Conservation (phyloP, 805 yeast species). For the Candida vartiovaarae region DNA sequence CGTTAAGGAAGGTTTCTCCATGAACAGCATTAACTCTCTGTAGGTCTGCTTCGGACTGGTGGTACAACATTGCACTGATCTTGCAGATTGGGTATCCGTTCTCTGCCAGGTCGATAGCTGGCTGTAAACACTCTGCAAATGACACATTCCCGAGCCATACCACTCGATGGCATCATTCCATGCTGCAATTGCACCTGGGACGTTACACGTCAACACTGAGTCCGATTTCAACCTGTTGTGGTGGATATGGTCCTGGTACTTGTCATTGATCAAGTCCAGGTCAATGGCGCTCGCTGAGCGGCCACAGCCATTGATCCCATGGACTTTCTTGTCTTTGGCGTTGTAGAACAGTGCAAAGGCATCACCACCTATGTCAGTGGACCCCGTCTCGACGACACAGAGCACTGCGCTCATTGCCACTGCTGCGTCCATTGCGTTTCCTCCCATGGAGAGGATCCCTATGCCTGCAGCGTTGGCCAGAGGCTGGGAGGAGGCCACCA, state of each 20-base stretch:
- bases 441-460: constrained; percentile 58
- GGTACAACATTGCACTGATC: constrained; percentile 49
- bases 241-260: constrained; percentile 34
- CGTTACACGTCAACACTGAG: constrained; percentile 57
- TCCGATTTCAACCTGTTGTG: constrained; percentile 42
- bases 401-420: constrained; percentile 53
- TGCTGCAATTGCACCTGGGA: constrained; percentile 77
- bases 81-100: constrained; percentile 60
- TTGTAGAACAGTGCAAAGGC: constrained; percentile 59
- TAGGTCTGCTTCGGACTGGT: constrained; percentile 32
- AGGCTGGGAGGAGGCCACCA: constrained; percentile 72
- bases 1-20: constrained; percentile 24
- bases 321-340: constrained; percentile 40
- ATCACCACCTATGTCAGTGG: constrained; percentile 64
- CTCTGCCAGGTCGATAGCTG: constrained; percentile 65
- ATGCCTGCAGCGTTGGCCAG: constrained; percentile 70
- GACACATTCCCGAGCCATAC: constrained; percentile 68
- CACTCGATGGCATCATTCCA: constrained; percentile 63
- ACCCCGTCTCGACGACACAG: constrained; percentile 49
- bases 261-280: constrained; percentile 39
- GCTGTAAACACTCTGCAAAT: constrained; percentile 49
- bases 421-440: constrained; percentile 64
- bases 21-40: constrained; percentile 26
- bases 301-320: constrained; percentile 74
- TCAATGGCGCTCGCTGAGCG: constrained; percentile 47